A percentile compares a stretch with the other conserved stretches of the same genome.
phyloP scores from a whole-genome alignment of 345 rosid genomes.

The Euphorbia tirucalli region DNA sequence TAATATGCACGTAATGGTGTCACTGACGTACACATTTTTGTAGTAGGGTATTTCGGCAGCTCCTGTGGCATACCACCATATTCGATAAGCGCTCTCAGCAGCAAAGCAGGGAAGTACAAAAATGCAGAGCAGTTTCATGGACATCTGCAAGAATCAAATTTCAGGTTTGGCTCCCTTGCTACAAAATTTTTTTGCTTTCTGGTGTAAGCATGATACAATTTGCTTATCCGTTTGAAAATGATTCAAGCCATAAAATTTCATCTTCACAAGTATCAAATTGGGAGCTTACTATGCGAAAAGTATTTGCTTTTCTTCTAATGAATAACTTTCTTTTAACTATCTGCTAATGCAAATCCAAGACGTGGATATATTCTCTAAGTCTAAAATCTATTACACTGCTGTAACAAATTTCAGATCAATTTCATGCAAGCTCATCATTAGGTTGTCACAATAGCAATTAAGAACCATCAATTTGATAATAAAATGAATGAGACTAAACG shows the following conservation, averaged over 20 bases:
- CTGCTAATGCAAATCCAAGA: not conserved
- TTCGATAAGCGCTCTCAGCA: slow-evolving; percentile 63
- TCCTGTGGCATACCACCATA: slow-evolving; percentile 91
- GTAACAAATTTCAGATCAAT: not conserved
- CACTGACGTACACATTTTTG: slow-evolving; percentile 46
- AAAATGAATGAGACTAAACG: too few species aligned
- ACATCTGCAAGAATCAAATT: slow-evolving; percentile 46
- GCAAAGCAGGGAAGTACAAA: slow-evolving; percentile 77
- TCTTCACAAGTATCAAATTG: not conserved
- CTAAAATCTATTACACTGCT: not conserved
- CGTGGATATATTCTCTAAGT: not conserved
- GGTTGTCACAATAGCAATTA: not conserved
- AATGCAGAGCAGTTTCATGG: slow-evolving; percentile 59
- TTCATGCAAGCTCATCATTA: not conserved
- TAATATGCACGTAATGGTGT: slow-evolving; percentile 52
- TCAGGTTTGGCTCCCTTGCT: not conserved
- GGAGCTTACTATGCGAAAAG: not conserved
- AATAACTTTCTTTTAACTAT: not conserved
- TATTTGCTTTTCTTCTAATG: not conserved
- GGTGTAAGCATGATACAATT: not conserved
- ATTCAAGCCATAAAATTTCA: not conserved
- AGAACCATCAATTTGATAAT: not conserved
- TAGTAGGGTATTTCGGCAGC: slow-evolving; percentile 54
- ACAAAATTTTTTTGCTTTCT: not conserved
- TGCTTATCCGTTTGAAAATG: not conserved